These are phyloP conservation scores for Picea glauca DNA, from an alignment of 75 land plant species.

Conservation along the genomic window DNA sequence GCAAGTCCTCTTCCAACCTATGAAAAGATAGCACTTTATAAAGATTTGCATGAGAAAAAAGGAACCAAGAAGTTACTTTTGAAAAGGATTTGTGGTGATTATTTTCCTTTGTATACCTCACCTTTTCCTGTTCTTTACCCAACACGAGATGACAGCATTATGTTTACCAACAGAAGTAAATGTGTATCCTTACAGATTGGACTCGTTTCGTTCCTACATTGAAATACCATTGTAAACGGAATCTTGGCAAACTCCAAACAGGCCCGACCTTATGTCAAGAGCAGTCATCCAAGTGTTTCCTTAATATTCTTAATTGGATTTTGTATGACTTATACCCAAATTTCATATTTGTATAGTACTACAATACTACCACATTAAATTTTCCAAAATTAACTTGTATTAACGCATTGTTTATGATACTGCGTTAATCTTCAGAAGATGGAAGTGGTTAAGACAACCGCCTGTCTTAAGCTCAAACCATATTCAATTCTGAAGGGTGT, in stretches of 20 bases:
- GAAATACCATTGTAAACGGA: neutral
- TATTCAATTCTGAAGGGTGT: no score
- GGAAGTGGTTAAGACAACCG: no score
- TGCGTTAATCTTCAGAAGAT: no score
- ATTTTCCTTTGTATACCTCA: neutral
- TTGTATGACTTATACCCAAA: no score
- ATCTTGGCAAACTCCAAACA: neutral
- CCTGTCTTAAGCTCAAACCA: no score
- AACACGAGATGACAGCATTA: neutral
- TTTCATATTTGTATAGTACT: no score
- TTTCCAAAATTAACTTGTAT: no score
- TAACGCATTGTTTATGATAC: no score
- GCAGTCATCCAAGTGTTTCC: no score
- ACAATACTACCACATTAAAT: no score
- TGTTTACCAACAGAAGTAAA: neutral
- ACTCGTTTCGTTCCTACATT: neutral
- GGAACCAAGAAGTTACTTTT: neutral
- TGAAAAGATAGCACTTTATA: neutral
- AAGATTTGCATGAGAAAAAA: neutral
- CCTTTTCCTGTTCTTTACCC: neutral
- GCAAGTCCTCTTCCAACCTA: conserved; percentile 7
- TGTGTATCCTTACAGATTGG: neutral
- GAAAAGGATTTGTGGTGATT: neutral
- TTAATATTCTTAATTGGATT: no score
- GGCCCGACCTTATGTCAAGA: neutral